phyloP scores from a whole-genome alignment of 2,329 filamentous ascomycete species.

The Zalaria sp. region DNA sequence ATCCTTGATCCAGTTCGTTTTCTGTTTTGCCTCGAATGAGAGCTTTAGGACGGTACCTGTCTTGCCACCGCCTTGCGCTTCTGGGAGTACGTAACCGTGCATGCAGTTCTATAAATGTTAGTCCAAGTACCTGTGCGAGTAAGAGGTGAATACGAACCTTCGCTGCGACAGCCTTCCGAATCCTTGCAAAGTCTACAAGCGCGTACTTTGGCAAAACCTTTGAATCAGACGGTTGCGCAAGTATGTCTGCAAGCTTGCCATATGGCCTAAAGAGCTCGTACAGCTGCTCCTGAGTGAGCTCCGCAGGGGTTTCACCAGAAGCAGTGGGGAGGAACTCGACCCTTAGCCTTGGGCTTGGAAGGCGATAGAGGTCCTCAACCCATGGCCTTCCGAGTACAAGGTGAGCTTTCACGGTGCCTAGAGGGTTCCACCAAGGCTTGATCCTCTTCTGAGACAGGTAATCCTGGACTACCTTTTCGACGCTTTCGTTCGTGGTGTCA shows the following conservation, averaged over 20 bases:
- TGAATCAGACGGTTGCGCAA: slow-evolving; percentile 68
- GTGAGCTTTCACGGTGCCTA: slow-evolving; percentile 54
- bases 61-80: slow-evolving; percentile 58
- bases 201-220: slow-evolving; percentile 74
- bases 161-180: slow-evolving; percentile 71
- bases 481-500: slow-evolving; percentile 43
- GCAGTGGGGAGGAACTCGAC: slow-evolving; percentile 71
- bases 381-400: slow-evolving; percentile 76
- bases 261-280: slow-evolving; percentile 82
- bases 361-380: slow-evolving; percentile 81
- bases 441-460: slow-evolving; percentile 57
- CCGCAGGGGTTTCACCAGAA: slow-evolving; percentile 56
- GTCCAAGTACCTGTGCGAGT: background rate
- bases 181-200: slow-evolving; percentile 58
- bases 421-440: slow-evolving; percentile 82
- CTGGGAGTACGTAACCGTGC: slow-evolving; percentile 64
- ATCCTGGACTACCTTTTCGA: slow-evolving; percentile 33
- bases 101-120: slow-evolving; percentile 50
- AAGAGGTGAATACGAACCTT: slow-evolving; percentile 23
- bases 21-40: slow-evolving; percentile 68
- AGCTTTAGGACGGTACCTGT: slow-evolving; percentile 64
- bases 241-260: slow-evolving; percentile 80
- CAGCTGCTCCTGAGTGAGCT: slow-evolving; percentile 72
- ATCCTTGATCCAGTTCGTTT: slow-evolving; percentile 66
- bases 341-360: slow-evolving; percentile 60